Evolutionary conservation across 768 basidiomycete genomes (phyloP).

Genomic region (Macrolepiota dolichaula): DNA sequence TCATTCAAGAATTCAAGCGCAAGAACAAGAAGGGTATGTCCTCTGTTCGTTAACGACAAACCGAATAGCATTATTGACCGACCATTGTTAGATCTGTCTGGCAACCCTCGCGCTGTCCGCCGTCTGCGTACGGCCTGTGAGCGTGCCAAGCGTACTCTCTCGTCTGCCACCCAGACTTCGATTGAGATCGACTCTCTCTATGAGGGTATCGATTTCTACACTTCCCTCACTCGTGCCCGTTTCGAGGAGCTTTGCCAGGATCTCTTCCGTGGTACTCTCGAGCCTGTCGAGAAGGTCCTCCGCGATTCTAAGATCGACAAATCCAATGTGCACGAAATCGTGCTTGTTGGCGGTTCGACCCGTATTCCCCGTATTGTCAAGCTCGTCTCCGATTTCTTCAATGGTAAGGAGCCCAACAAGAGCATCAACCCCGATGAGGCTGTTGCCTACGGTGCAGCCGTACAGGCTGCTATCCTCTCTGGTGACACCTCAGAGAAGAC

Average conservation of each 20-base stretch:
- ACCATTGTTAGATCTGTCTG: slow-evolving; percentile 62
- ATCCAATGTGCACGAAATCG: slow-evolving; percentile 92
- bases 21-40: slow-evolving; percentile 90
- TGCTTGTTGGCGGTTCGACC: slow-evolving; percentile 96
- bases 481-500: slow-evolving; percentile 99
- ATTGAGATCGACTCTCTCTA: slow-evolving; percentile 98
- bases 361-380: slow-evolving; percentile 98
- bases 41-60: not conserved
- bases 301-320: slow-evolving; percentile 99
- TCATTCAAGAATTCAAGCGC: slow-evolving; percentile 94
- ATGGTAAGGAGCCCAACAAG: slow-evolving; percentile 98
- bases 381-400: slow-evolving; percentile 98
- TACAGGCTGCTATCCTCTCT: slow-evolving; percentile 96
- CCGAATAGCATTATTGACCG: slow-evolving; percentile 11
- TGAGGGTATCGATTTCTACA: slow-evolving; percentile 98
- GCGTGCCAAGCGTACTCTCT: slow-evolving; percentile 97
- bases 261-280: slow-evolving; percentile 90
- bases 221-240: slow-evolving; percentile 94
- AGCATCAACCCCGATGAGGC: slow-evolving; percentile 99
- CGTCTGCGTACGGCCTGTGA: slow-evolving; percentile 98
- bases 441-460: slow-evolving; percentile 97
- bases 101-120: slow-evolving; percentile 93
- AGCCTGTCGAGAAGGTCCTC: slow-evolving; percentile 97
- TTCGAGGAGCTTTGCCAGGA: slow-evolving; percentile 97
- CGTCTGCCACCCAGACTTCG: slow-evolving; percentile 92